Evolutionary conservation across 2,329 filamentous ascomycete species (phyloP).

Genomic region (Fusarium hainanense): DNA sequence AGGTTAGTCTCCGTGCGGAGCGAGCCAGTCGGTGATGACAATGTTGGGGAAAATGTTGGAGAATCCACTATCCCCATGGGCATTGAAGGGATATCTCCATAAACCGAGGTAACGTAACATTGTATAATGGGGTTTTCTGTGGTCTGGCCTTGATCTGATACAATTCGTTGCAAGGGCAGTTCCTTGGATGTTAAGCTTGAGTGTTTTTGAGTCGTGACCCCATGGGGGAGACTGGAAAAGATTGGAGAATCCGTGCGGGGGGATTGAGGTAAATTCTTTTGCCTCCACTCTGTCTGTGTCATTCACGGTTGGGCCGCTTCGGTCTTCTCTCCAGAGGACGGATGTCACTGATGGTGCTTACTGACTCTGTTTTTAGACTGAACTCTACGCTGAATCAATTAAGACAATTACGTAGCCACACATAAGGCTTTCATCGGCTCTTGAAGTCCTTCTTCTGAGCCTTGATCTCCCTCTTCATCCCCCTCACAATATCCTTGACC

Average conservation of each 20-base stretch:
- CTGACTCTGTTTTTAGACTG: not conserved
- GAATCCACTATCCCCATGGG: conserved; percentile 10
- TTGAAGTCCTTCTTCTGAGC: conserved; percentile 10
- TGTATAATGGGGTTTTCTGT: not conserved
- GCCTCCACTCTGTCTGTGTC: not conserved
- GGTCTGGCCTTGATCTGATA: not conserved
- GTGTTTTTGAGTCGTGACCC: not conserved
- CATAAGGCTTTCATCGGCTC: not conserved
- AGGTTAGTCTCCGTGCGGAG: conserved; percentile 5
- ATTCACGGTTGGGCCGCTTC: not conserved
- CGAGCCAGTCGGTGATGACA: not conserved
- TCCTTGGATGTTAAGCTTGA: not conserved
- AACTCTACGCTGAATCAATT: not conserved
- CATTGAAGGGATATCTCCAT: conserved; percentile 10
- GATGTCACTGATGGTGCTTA: not conserved
- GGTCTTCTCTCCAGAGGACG: conserved; percentile 4
- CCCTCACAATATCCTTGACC: conserved; percentile 21
- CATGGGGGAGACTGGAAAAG: not conserved
- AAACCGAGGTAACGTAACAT: conserved; percentile 5
- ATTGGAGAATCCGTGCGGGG: conserved; percentile 19
- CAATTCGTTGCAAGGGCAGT: not conserved
- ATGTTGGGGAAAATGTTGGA: conserved; percentile 19
- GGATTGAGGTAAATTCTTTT: conserved; percentile 4
- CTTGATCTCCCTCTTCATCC: conserved; percentile 16
- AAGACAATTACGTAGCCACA: not conserved